phyloP scores from a whole-genome alignment of 345 rosid genomes.

The Moricandia moricandioides region DNA sequence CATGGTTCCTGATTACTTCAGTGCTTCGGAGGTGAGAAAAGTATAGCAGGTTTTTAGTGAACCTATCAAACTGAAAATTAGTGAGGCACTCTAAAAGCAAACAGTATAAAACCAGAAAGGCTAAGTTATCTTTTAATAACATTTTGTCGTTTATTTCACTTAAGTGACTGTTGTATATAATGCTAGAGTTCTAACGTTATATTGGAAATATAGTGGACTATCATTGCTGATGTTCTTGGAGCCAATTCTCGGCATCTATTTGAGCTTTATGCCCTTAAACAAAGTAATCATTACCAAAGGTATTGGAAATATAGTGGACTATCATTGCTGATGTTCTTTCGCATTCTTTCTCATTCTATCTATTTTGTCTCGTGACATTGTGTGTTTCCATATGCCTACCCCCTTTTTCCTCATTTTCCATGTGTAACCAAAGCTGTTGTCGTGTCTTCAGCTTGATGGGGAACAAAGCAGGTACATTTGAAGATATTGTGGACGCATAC shows the following conservation, averaged over 20 bases:
- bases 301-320: conserved; percentile 68
- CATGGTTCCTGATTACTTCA: conserved; percentile 89
- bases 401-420: no score
- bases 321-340: conserved; percentile 71
- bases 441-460: conserved; percentile 58
- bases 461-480: conserved; percentile 62
- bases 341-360: background rate
- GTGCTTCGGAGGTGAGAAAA: conserved; percentile 70
- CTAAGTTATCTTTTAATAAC: background rate
- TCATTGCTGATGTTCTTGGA: conserved; percentile 86
- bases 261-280: conserved; percentile 94
- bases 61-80: conserved; percentile 7
- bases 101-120: background rate
- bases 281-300: conserved; percentile 72
- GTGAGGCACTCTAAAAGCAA: conserved; percentile 3
- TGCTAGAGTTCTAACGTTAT: conserved; percentile 18
- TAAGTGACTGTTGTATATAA: background rate
- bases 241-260: conserved; percentile 86
- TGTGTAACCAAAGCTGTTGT: background rate
- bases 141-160: background rate
- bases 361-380: background rate
- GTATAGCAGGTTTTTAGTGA: conserved; percentile 9
- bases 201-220: conserved; percentile 60
- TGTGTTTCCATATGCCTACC: background rate
- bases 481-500: conserved; percentile 90